Base-by-base conservation (phyloP, 192 early-diverging fungal species). In the Chytriomyces sp. region DNA sequence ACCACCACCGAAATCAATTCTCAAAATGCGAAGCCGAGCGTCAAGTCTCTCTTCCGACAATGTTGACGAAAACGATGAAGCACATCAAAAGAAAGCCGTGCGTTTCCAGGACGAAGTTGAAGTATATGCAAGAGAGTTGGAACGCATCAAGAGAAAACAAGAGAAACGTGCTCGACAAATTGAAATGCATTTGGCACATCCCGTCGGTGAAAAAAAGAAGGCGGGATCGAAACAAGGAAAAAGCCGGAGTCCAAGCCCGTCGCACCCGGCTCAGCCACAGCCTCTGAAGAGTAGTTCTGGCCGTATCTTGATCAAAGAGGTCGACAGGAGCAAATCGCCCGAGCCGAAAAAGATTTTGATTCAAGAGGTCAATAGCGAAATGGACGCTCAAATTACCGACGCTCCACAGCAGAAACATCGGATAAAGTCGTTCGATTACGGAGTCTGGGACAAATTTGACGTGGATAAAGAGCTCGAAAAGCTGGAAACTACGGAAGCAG, bases 361-460 rank as follows among this genome's bases (percentile, higher is more conserved):
- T 26, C 43, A 20, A 9, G 48, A 43, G 18, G 53, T 60, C 10
- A 35, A 28, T 3, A 49, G 16, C 59, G 47, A 59, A 8, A 53
- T 26, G 16, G 43, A 45, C 35, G 7, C 7, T 59, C 57, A 16
- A n/a, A 59, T 7, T 4, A 67, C 26, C 3, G 44, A 20, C 3
- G 28, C 66, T 6, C 53, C 53, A 20, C 53, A 57, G 13, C 0
- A 13, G 5, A 20, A 20, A 5, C 20, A 65, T 26, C 45, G 78
- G 10, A 81, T 81, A 43, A 81, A 77, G 70, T 77, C 74, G n/a
- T 69, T 65, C 28, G 80, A 81, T 44, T 81, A 81, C 75, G 8
- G 72, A 9, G 11, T 66, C 11, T 82, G 80, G 80, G 80, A 82
- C 46, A 77, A 68, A 72, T 82, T 82, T 64, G 64, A 75, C 47